Evolutionary conservation across 257 asterid genomes (phyloP), one percentile per base, ranked within the genome.

Genomic region (Nyctanthes arbortristis): DNA sequence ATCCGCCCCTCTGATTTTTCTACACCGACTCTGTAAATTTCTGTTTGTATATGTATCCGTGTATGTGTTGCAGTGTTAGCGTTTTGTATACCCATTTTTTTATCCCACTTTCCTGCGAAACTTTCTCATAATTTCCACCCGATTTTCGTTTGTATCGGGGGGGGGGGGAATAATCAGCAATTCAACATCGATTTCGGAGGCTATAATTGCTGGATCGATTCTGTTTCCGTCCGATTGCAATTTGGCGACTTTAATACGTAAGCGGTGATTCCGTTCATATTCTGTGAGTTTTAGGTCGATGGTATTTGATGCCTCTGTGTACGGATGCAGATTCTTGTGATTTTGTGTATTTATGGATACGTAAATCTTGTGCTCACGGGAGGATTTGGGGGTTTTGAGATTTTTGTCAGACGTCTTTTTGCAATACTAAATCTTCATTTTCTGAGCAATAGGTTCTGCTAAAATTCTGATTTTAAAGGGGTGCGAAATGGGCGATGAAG

Each of bases 351-450:
- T 32, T 28, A 73, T 62, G 25, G 63, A 56, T 69, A n/a, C 25
- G 45, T 22, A 52, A 24, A 24, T 4, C 59, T 20, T 52, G 52
- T 6, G 24, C 24, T 65, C 22, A 68, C 64, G 49, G 56, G 10
- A 32, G 49, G 68, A 69, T 72, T 52, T 52, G 30, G 59, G 59
- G 59, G 30, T 69, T 80, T 66, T 65, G 63, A 69, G 63, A 71
- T 69, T 43, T 25, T 27, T 61, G 58, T 34, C 37, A 8, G 6
- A 5, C 11, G 40, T 35, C 10, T 35, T 35, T 35, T 4, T 35
- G 20, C 29, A 2, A 13, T 5, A 52, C 9, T n/a, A n/a, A n/a
- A 22, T 52, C 14, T 43, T 43, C 54, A 0, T 7, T 18, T 49
- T 52, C 31, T 52, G 30, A 16, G 5, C 0, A 22, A 9, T 22